A percentile compares a stretch with the other conserved stretches of the same genome.
Evolutionary conservation across 805 yeast genomes (phyloP).

Genomic region (Metschnikowia shivogae): DNA sequence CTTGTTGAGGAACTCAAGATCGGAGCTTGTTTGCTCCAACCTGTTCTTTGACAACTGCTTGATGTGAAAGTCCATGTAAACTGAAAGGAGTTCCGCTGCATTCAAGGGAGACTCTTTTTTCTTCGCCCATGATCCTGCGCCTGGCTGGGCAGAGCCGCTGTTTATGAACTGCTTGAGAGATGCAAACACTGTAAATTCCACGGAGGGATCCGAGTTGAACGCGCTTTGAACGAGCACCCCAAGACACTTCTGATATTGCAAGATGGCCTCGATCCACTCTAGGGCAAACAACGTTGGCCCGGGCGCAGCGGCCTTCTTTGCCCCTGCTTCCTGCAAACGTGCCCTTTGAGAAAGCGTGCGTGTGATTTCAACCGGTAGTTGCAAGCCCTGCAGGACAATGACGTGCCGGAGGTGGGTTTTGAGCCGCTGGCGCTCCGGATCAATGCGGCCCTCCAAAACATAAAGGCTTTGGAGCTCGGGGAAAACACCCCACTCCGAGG

Average conservation of each 20-base stretch:
- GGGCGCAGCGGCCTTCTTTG: slow-evolving; percentile 6
- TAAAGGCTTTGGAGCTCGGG: slow-evolving; percentile 46
- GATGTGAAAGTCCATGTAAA: slow-evolving; percentile 39
- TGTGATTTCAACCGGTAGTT: slow-evolving; percentile 27
- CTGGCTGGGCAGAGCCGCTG: slow-evolving; percentile 18
- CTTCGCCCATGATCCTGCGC: slow-evolving; percentile 38
- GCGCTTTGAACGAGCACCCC: slow-evolving; percentile 44
- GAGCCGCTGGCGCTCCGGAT: slow-evolving; percentile 47
- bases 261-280: slow-evolving; percentile 61
- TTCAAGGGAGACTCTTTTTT: slow-evolving; percentile 33
- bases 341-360: slow-evolving; percentile 11
- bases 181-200: slow-evolving; percentile 54
- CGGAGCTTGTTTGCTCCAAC: slow-evolving; percentile 5
- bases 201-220: slow-evolving; percentile 44
- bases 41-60: slow-evolving; percentile 30
- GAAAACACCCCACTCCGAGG: slow-evolving; percentile 14
- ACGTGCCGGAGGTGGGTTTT: slow-evolving; percentile 44
- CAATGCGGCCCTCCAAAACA: slow-evolving; percentile 50
- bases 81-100: slow-evolving; percentile 38
- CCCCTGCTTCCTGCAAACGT: slow-evolving; percentile 5
- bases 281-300: slow-evolving; percentile 49
- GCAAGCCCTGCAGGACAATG: slow-evolving; percentile 45
- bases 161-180: slow-evolving; percentile 64
- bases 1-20: slow-evolving; percentile 38
- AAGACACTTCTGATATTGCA: slow-evolving; percentile 49